A percentile compares a stretch with the other conserved stretches of the same genome.
Conservation (phyloP, 805 yeast genomes). For the Pichia exigua region DNA sequence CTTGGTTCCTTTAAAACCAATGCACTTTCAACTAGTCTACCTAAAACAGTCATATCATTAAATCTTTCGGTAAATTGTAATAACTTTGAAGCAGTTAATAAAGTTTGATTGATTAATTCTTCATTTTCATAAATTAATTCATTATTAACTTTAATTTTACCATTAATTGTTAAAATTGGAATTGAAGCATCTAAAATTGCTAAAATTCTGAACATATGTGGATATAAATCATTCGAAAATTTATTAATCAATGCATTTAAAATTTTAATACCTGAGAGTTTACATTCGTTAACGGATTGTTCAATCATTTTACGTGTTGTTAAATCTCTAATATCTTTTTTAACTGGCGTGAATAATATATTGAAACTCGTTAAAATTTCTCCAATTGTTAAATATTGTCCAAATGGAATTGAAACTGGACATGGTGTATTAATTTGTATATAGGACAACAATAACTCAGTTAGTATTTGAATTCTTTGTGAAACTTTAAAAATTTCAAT, state of each 20-base stretch:
- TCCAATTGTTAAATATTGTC: conserved; percentile 40
- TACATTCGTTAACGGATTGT: conserved; percentile 37
- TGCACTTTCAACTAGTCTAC: conserved; percentile 53
- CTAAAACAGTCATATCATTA: conserved; percentile 44
- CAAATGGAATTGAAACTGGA: conserved; percentile 50
- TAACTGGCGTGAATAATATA: conserved; percentile 45
- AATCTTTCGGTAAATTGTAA: conserved; percentile 19
- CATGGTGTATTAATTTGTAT: conserved; percentile 46
- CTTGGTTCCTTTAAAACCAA: conserved; percentile 38
- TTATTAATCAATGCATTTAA: conserved; percentile 30
- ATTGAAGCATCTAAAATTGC: conserved; percentile 50
- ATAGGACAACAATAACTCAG: conserved; percentile 38
- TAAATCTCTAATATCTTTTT: conserved; percentile 51
- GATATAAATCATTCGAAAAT: conserved; percentile 32
- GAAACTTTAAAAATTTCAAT: conserved; percentile 44
- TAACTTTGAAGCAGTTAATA: conserved; percentile 21
- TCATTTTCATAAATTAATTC: conserved; percentile 24
- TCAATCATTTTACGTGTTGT: conserved; percentile 37
- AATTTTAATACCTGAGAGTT: conserved; percentile 37
- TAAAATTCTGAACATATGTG: conserved; percentile 43
- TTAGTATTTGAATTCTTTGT: conserved; percentile 40
- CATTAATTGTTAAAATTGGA: conserved; percentile 39
- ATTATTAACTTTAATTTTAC: conserved; percentile 34
- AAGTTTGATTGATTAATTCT: conserved; percentile 26
- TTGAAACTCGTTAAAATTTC: conserved; percentile 53